Conservation (phyloP, 2,329 filamentous ascomycete genomes). For the Calonectria henricotiae region DNA sequence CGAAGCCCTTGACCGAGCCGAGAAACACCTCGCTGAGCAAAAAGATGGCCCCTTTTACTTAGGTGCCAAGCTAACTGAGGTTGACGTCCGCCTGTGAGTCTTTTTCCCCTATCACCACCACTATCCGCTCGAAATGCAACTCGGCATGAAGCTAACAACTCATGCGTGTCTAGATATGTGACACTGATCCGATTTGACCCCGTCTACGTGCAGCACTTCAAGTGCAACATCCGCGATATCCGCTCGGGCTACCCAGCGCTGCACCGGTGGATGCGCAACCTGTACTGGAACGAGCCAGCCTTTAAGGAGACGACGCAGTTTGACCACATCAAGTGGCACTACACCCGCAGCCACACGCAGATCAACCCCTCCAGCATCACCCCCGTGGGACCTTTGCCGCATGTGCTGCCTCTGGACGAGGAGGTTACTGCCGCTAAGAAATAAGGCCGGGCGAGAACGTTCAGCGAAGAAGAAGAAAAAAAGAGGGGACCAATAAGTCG, state of each 20-base stretch:
- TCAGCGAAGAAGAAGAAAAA: background rate
- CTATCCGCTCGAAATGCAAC: background rate
- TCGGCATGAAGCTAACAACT: slow-evolving; percentile 35
- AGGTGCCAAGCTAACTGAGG: slow-evolving; percentile 83
- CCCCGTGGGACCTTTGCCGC: slow-evolving; percentile 86
- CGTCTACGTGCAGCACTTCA: slow-evolving; percentile 91
- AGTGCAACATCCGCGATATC: slow-evolving; percentile 90
- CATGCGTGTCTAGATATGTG: slow-evolving; percentile 66
- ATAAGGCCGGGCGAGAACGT: background rate
- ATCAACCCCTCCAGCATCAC: slow-evolving; percentile 83
- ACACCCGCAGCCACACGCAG: slow-evolving; percentile 75
- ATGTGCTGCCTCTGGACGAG: slow-evolving; percentile 84
- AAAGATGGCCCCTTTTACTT: slow-evolving; percentile 80
- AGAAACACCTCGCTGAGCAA: slow-evolving; percentile 74
- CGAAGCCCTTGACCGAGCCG: slow-evolving; percentile 81
- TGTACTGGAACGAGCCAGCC: slow-evolving; percentile 88
- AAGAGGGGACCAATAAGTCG: background rate
- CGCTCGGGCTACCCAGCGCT: slow-evolving; percentile 86
- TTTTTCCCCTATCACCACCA: background rate
- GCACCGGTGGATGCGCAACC: slow-evolving; percentile 84
- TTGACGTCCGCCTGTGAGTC: slow-evolving; percentile 80
- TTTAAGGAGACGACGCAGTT: slow-evolving; percentile 91
- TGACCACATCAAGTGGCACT: slow-evolving; percentile 92
- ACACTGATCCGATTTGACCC: slow-evolving; percentile 83
- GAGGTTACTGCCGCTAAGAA: slow-evolving; percentile 76